These are phyloP conservation scores for Multifurca ochricompacta DNA, from an alignment of 768 basidiomycete species.

Conservation along the genomic window DNA sequence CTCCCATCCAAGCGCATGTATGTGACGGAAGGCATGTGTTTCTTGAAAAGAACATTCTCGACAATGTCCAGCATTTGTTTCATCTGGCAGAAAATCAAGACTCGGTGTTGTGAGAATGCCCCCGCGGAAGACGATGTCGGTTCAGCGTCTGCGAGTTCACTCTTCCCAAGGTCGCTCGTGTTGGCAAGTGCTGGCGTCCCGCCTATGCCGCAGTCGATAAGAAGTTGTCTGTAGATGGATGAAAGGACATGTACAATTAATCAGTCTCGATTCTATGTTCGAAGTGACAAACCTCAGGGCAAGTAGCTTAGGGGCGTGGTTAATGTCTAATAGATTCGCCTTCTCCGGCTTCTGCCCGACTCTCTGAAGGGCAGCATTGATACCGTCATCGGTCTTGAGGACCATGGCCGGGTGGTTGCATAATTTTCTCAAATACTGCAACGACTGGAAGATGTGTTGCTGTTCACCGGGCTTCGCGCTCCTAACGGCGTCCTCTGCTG, in stretches of 20 bases:
- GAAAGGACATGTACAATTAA: constrained; percentile 4
- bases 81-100: constrained; percentile 98
- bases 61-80: constrained; percentile 99
- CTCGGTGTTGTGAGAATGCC: constrained; percentile 89
- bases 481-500: constrained; percentile 58
- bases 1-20: constrained; percentile 97
- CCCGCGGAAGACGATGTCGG: constrained; percentile 36
- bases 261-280: not conserved
- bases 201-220: constrained; percentile 93
- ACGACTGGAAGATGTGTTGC: constrained; percentile 91
- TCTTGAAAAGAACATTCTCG: constrained; percentile 85
- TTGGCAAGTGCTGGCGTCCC: constrained; percentile 29
- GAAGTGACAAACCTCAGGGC: constrained; percentile 65
- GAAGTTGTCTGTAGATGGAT: constrained; percentile 61
- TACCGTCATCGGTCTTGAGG: constrained; percentile 59
- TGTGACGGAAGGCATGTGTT: constrained; percentile 89
- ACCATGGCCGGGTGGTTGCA: constrained; percentile 97
- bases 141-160: constrained; percentile 56
- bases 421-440: constrained; percentile 94
- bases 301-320: constrained; percentile 88
- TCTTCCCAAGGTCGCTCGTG: constrained; percentile 51
- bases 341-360: constrained; percentile 37
- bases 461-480: constrained; percentile 42
- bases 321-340: constrained; percentile 62
- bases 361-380: constrained; percentile 48